Percentiles rank a stretch among this genome's conserved stretches.
Conservation (phyloP, 1,139 yeast species). For the Yamadazyma epiphylla region DNA sequence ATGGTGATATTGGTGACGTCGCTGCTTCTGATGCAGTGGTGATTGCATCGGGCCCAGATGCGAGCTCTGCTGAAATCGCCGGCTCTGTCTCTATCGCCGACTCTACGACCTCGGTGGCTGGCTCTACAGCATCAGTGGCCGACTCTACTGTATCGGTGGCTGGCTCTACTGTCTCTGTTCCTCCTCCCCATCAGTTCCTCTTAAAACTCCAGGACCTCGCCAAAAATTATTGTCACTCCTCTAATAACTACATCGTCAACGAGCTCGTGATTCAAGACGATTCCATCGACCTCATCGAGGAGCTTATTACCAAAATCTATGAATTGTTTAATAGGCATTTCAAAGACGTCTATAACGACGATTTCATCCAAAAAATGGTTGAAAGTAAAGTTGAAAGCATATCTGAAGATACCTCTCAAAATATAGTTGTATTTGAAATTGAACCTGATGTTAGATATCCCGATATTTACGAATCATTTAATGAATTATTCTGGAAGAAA, state of each 20-base stretch:
- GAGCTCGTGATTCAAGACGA: constrained; percentile 15
- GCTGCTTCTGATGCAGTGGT: too few species aligned
- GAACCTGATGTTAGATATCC: constrained; percentile 29
- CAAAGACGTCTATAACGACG: constrained; percentile 11
- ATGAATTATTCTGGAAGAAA: constrained; percentile 37
- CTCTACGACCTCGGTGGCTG: too few species aligned
- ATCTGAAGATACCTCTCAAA: constrained; percentile 22
- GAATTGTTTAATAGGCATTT: constrained; percentile 13
- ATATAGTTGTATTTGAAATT: constrained; percentile 28
- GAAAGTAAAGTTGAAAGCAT: constrained; percentile 8
- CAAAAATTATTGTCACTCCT: constrained; percentile 3
- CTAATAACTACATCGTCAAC: constrained; percentile 10
- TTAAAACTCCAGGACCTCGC: constrained; percentile 3
- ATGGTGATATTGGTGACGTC: background rate
- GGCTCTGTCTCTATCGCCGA: too few species aligned
- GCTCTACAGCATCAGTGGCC: too few species aligned
- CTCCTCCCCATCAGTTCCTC: constrained; percentile 2
- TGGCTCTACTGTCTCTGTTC: too few species aligned
- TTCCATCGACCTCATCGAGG: constrained; percentile 27
- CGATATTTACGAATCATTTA: constrained; percentile 28
- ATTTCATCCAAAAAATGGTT: constrained; percentile 8
- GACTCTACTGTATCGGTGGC: too few species aligned
- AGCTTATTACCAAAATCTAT: constrained; percentile 25
- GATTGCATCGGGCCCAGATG: too few species aligned
- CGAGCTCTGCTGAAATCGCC: too few species aligned